Conservation (phyloP, 2,329 filamentous ascomycete species). For the Laburnicola sp. region DNA sequence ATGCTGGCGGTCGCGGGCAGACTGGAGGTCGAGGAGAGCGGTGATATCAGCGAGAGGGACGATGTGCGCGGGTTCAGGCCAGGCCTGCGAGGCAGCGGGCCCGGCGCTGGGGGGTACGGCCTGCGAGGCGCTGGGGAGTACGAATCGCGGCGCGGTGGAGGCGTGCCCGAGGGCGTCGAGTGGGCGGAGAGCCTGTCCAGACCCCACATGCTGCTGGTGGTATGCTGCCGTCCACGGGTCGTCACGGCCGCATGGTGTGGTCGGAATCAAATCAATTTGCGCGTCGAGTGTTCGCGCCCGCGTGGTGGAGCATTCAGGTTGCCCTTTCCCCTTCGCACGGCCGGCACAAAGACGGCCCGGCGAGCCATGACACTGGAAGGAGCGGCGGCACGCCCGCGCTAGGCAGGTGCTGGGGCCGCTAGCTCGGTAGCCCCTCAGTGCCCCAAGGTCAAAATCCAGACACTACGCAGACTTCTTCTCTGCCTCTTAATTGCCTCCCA, state of each 20-base stretch:
- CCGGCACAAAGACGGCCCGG: no score
- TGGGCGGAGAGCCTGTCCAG: slow-evolving; percentile 81
- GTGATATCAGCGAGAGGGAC: slow-evolving; percentile 71
- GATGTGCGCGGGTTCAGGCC: slow-evolving; percentile 72
- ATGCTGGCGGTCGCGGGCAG: slow-evolving; percentile 67
- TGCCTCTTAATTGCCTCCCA: slow-evolving; percentile 28
- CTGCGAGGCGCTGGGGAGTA: slow-evolving; percentile 73
- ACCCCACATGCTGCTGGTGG: slow-evolving; percentile 68
- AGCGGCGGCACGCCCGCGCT: slow-evolving; percentile 20
- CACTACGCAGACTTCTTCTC: slow-evolving; percentile 32
- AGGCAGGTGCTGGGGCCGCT: slow-evolving; percentile 20
- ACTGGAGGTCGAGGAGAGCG: slow-evolving; percentile 76
- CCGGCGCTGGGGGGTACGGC: slow-evolving; percentile 73
- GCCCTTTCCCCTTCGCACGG: no score
- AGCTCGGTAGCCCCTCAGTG: slow-evolving; percentile 34
- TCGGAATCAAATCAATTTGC: neutral
- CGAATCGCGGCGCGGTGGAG: slow-evolving; percentile 65
- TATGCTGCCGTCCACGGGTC: neutral
- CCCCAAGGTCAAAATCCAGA: slow-evolving; percentile 40
- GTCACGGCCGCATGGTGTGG: slow-evolving; percentile 9
- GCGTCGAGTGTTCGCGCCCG: neutral
- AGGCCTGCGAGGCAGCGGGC: slow-evolving; percentile 68
- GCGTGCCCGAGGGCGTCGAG: slow-evolving; percentile 65
- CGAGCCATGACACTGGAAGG: neutral
- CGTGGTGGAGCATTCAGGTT: neutral